Evolutionary conservation across 1,284 basidiomycete species (phyloP), one percentile per base, ranked within the genome.

Genomic region (Rhodotorula sp.): DNA sequence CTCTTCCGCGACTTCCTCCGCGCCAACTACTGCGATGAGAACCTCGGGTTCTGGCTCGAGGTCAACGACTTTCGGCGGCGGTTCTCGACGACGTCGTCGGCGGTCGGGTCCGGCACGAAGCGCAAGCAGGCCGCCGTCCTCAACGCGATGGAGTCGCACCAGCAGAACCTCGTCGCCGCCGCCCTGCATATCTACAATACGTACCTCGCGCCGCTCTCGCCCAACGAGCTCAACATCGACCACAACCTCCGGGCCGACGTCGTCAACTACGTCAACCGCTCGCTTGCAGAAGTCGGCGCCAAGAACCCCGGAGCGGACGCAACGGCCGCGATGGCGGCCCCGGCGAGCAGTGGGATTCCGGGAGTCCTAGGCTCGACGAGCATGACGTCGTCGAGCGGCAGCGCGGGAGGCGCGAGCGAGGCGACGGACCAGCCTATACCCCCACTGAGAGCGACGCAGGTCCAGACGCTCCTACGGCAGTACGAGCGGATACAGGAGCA

Each of bases 401-500:
- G 44, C 13, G 47, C 24, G 22, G 39, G 30, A 4, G 34, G 15
- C 9, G 48, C n/a, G 47, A 58, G 53, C 30, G 44, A 15, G 13
- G 3, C 5, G 15, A 68, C 70, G 20, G 29, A 30, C 30, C 20
- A 32, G 53, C 63, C 71, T 20, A 66, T 78, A 15, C 74, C 76
- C 24, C 72, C 76, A 7, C 56, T 84, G 57, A 80, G 94, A 76
- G 94, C 94, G 39, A 95, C 90, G 54, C 95, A 99, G 81, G 84
- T 99, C 63, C 92, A 96, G 83, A 91, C 88, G 62, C 89, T 98
- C 85, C 92, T 99, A 76, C 84, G 87, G 72, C 82, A 98, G 75
- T 99, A 98, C 81, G 94, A 95, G 81, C 88, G 94, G 66, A 98
- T 99, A 69, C 95, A 98, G 82, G 89, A 86, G 49, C 94, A 98